phyloP scores from a whole-genome alignment of 148 eudicot species.

The Gaultheria prostrata region DNA sequence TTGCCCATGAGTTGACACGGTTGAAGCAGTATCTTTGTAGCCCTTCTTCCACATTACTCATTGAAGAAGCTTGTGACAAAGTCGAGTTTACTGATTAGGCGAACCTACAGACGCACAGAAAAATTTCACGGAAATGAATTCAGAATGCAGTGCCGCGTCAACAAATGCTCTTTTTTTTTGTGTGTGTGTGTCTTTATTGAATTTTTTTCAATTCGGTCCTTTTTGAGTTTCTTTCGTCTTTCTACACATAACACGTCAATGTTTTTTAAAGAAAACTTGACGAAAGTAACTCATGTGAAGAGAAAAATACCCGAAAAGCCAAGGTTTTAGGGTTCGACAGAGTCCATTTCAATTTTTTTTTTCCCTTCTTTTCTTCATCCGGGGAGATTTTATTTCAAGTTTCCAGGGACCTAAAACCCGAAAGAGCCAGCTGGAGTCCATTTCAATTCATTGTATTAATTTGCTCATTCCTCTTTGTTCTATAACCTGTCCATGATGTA shows the following conservation, averaged over 20 bases:
- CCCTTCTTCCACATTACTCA: constrained; percentile 23
- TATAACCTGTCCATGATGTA: neutral
- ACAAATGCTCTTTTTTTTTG: neutral
- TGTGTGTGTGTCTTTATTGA: neutral
- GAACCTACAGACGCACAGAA: neutral
- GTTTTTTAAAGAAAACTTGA: neutral
- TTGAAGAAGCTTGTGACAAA: constrained; percentile 26
- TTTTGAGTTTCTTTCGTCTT: neutral
- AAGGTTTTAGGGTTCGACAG: neutral
- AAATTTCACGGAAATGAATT: neutral
- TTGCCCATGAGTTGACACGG: constrained; percentile 62
- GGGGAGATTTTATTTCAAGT: neutral
- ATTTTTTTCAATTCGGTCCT: neutral
- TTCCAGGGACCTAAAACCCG: neutral
- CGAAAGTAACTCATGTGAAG: neutral
- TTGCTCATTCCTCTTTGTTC: neutral
- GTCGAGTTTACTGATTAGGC: neutral
- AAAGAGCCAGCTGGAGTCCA: neutral
- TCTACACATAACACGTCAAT: neutral
- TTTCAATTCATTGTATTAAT: constrained; percentile 6
- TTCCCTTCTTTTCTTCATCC: neutral
- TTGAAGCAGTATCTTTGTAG: constrained; percentile 50
- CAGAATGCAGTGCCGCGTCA: neutral
- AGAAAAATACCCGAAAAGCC: neutral
- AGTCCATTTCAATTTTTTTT: neutral